Evolutionary conservation across 2,329 filamentous ascomycete genomes (phyloP).

Genomic region (Phaeosphaeriaceae sp.): DNA sequence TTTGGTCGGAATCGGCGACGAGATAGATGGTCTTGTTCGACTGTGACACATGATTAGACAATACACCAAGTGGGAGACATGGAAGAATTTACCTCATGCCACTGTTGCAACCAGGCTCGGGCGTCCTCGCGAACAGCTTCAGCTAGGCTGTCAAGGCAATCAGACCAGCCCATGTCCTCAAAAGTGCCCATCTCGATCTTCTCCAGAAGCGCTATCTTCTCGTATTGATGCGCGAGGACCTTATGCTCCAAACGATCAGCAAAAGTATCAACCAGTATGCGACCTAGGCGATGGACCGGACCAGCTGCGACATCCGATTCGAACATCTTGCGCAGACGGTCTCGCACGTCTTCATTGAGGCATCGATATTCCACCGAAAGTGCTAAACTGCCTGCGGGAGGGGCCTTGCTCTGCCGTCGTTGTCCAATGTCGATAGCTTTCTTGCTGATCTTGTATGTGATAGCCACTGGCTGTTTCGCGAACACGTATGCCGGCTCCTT

Average conservation of each 20-base stretch:
- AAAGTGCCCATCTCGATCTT: constrained; percentile 61
- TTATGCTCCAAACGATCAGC: constrained; percentile 54
- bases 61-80: not conserved
- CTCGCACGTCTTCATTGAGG: constrained; percentile 74
- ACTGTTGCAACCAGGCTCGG: constrained; percentile 60
- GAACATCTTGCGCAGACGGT: constrained; percentile 57
- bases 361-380: constrained; percentile 79
- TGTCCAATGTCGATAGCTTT: constrained; percentile 49
- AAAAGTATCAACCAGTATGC: constrained; percentile 61
- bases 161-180: constrained; percentile 61
- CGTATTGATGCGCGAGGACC: constrained; percentile 58
- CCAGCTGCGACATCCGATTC: constrained; percentile 55
- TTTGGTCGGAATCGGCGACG: constrained; percentile 13
- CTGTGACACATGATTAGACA: constrained; percentile 27
- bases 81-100: constrained; percentile 60
- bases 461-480: constrained; percentile 78
- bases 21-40: constrained; percentile 32
- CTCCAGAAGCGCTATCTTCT: constrained; percentile 61
- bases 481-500: constrained; percentile 68
- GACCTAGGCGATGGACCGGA: constrained; percentile 54
- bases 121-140: constrained; percentile 52
- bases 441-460: constrained; percentile 79
- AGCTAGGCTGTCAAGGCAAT: constrained; percentile 60
- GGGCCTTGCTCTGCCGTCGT: constrained; percentile 29
- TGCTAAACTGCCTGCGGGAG: constrained; percentile 57